Evolutionary conservation across 169 alveolate species (phyloP), one percentile per base, ranked within the genome.

Genomic region (Neospora caninum): DNA sequence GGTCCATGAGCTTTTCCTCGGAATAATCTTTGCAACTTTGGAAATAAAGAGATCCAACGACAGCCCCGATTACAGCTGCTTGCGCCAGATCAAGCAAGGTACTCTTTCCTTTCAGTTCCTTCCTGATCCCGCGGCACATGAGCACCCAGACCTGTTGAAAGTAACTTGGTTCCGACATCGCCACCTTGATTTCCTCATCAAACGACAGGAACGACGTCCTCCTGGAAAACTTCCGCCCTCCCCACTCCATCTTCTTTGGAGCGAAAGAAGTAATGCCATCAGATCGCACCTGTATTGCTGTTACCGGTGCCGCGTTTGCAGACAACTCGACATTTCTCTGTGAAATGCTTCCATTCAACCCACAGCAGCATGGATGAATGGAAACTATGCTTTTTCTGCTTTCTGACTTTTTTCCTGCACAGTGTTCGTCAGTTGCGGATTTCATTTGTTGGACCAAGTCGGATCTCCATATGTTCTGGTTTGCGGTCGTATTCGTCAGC

Each of bases 21-120:
- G 93, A 39, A 83, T 91, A 91, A 29, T 43, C 78, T 29, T 36
- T 29, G 36, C 67, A 64, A 7, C 78, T 78, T 41, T 78, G 64
- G 53, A 73, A 91, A 58, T 91, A 91, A 31, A 91, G 41, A n/a
- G 88, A 70, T 7, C 93, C 93, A 6, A 91, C 54, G 38, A 91
- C 34, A 25, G 67, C 31, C 4, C 87, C 88, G 39, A 73, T 43
- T 22, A 91, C 86, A 45, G 54, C 34, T 67, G 88, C 93, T 53
- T 91, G 93, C 20, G 41, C 58, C 67, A 88, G n/a, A 39, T 88
- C 93, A 1, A 64, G 27, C 16, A 64, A 25, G 13, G 78, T n/a
- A 16, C 83, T 73, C 82, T 78, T 91, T 39, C 88, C 88, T 73
- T 88, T 91, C 29, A 69, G 80, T 41, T 80, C 94, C 58, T 42